Base-by-base conservation (phyloP, 2,329 filamentous ascomycete species). In the Apiospora arundinis region DNA sequence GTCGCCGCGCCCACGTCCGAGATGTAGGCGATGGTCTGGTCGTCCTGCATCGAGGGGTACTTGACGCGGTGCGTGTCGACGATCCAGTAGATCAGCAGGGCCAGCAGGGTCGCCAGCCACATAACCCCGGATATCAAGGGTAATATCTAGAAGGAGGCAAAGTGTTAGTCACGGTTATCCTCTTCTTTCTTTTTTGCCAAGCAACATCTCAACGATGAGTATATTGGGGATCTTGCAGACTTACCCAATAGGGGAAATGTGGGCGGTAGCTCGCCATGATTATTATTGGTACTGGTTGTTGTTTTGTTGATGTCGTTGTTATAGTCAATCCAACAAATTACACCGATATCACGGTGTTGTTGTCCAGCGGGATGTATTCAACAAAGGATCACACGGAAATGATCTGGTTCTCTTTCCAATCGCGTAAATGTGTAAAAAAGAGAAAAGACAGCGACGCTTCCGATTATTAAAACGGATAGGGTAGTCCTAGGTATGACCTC, bases 51-150 rank as follows among this genome's bases (percentile, higher is more conserved):
- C 52, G 89, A 91, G 2, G 83, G 72, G 77, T 92, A 93, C 74
- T 84, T 83, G 1, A 83, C 84, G n/a, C 83, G 81, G 71, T 92
- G 81, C 5, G 82, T 81, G 76, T 89, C 82, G 49, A 89, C 80
- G 73, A 88, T 81, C 93, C 93, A 95, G 81, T 89, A 86, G n/a
- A 92, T 85, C 71, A 95, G 84, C 82, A 95, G 88, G 70, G 87
- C 90, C 37, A 94, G 85, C 21, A 95, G 86, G 79, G 90, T 94
- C 73, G 86, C 86, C 16, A 92, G 85, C 91, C 91, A 92, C 74
- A 89, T 84, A 71, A 88, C 77, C 74, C 90, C 88, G 67, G 92
- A 91, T 75, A 95, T 85, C 73, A 94, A 83, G 74, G 93, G 93
- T 45, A 95, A 86, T 71, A 92, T 82, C 92, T 87, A 74, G n/a